A percentile compares a stretch with the other conserved stretches of the same genome.
Conservation (phyloP, 2,329 filamentous ascomycete species). For the Alternaria arborescens region DNA sequence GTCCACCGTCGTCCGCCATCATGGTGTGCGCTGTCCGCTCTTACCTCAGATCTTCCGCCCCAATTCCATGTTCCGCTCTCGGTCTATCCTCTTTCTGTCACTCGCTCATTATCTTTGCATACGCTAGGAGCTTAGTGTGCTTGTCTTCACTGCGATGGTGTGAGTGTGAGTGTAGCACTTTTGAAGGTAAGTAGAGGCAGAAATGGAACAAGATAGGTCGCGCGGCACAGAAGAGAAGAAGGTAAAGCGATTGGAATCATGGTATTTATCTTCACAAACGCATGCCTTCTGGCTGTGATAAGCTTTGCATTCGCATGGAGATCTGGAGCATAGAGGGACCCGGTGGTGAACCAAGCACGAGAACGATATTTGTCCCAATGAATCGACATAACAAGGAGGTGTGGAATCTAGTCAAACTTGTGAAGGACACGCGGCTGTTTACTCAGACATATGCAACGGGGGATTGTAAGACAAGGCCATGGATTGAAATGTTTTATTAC, state of each 20-base stretch:
- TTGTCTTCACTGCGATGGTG: neutral
- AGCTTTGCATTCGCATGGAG: neutral
- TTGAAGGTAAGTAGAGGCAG: neutral
- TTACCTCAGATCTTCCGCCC: neutral
- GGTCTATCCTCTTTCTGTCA: neutral
- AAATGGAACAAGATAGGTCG: neutral
- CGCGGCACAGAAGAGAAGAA: neutral
- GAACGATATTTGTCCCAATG: neutral
- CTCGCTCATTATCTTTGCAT: neutral
- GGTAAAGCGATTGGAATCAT: neutral
- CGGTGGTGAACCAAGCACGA: neutral
- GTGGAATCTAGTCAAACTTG: neutral
- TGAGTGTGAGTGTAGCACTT: neutral
- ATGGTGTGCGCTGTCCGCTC: slow-evolving; percentile 1
- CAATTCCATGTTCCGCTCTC: neutral
- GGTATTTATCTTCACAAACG: neutral
- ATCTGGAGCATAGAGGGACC: neutral
- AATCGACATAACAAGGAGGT: neutral
- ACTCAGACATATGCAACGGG: neutral
- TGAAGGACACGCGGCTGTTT: neutral
- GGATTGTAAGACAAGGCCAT: neutral
- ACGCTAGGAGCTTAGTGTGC: neutral
- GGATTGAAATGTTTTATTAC: neutral
- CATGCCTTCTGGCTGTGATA: neutral
- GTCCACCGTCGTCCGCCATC: neutral